Base-by-base conservation (phyloP, 495 filamentous ascomycete genomes). In the Aspergillus sparsus region DNA sequence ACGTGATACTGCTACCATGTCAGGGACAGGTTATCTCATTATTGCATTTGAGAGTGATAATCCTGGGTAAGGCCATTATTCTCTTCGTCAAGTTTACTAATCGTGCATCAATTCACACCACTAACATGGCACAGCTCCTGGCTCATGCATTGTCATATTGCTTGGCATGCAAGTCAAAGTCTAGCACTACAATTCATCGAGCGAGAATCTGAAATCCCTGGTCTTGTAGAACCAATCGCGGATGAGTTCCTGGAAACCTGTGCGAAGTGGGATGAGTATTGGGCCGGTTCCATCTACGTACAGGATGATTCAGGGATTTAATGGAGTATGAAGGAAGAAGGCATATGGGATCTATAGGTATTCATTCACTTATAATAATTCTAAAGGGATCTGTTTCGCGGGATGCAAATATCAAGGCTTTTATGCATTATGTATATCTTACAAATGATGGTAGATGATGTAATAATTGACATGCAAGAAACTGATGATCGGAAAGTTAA, bases 1-100 rank as follows among this genome's bases (percentile, higher is more conserved):
- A 8, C 76, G 86, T 12, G 87, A 89, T 62, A 81, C 81, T 5
- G 85, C 84, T 1, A 70, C 84, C 61, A 64, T 90, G 5, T 77
- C 78, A 0, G 66, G 69, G 0, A 77, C 61, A 71, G 76, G 78
- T 27, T 68, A 68, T 45, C 34, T 70, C 34, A 57, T 82, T 12
- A 72, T 86, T 9, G 83, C 75, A 12, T 85, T 86, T 65, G 70
- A 81, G 71, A 80, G 80, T 6, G 66, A 81, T 62, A 78, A 77
- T 41, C 82, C 80, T 7, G 79, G 79, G 46, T 58, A 51, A 12
- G 56, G 7, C 2, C 2, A 7, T 10, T 5, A 12, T 27, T 36
- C 47, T 50, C 15, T 21, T 32, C n/a, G 1, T 15, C 2, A 44
- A 53, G 21, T 27, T 27, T 37, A 31, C 16, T 13, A 36, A 10